These are phyloP conservation scores for Lipomyces sp. DNA, from an alignment of 805 yeast genomes.

Conservation along the genomic window DNA sequence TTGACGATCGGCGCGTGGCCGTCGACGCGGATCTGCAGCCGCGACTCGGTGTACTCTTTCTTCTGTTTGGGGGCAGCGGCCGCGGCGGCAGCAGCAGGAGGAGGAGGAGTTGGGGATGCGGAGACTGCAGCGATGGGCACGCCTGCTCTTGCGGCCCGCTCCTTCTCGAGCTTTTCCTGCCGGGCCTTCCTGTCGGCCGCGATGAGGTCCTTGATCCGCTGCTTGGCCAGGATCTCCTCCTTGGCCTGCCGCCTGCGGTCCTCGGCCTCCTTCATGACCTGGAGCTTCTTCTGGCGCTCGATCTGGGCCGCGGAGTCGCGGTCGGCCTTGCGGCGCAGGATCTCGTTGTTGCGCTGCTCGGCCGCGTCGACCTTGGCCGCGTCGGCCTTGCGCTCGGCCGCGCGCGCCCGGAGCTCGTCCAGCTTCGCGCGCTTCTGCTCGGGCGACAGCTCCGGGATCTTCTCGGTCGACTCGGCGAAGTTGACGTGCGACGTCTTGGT, in stretches of 20 bases:
- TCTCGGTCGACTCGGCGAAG: slow-evolving; percentile 27
- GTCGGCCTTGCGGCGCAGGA: slow-evolving; percentile 34
- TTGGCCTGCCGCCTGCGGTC: slow-evolving; percentile 34
- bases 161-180: slow-evolving; percentile 25
- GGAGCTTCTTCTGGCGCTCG: slow-evolving; percentile 36
- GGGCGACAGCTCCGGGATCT: slow-evolving; percentile 31
- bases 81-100: slow-evolving; percentile 22
- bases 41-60: slow-evolving; percentile 31
- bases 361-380: slow-evolving; percentile 35
- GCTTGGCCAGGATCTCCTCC: slow-evolving; percentile 36
- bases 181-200: slow-evolving; percentile 39
- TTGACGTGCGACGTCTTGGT: slow-evolving; percentile 23
- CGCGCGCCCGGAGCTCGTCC: slow-evolving; percentile 34
- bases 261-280: slow-evolving; percentile 37
- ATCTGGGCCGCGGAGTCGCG: slow-evolving; percentile 32
- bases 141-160: slow-evolving; percentile 17
- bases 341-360: slow-evolving; percentile 35
- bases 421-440: slow-evolving; percentile 36
- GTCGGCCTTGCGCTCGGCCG: slow-evolving; percentile 35
- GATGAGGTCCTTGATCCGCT: slow-evolving; percentile 36
- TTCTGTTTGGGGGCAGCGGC: slow-evolving; percentile 22
- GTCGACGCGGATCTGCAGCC: slow-evolving; percentile 30
- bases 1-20: slow-evolving; percentile 32
- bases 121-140: slow-evolving; percentile 9
- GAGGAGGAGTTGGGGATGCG: slow-evolving; percentile 1